These are phyloP conservation scores for Geopyxis carbonaria DNA, from an alignment of 495 filamentous ascomycete species.

Conservation along the genomic window DNA sequence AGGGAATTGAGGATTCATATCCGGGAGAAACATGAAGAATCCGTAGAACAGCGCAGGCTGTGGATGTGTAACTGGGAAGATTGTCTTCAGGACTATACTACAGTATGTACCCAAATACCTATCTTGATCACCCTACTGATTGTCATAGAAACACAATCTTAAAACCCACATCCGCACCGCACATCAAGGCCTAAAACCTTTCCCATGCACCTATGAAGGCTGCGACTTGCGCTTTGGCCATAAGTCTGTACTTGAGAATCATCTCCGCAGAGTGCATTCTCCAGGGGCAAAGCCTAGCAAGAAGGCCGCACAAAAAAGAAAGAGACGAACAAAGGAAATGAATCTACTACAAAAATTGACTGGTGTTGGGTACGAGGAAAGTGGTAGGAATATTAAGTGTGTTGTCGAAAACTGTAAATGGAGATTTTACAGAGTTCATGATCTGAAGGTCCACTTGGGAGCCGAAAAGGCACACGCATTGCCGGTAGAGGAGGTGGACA, in stretches of 20 bases:
- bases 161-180: constrained; percentile 58
- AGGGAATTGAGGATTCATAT: constrained; percentile 50
- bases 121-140: no score
- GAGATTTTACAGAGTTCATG: constrained; percentile 17
- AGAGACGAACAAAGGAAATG: constrained; percentile 1
- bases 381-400: constrained; percentile 19
- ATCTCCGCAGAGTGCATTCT: constrained; percentile 10
- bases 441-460: constrained; percentile 16
- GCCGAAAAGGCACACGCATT: constrained; percentile 15
- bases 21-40: constrained; percentile 47
- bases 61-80: constrained; percentile 46
- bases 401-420: constrained; percentile 19
- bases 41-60: constrained; percentile 42
- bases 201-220: constrained; percentile 10
- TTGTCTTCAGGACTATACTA: constrained; percentile 48
- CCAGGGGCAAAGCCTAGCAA: neutral
- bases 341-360: constrained; percentile 17
- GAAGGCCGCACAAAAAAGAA: neutral
- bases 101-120: no score
- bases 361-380: constrained; percentile 20
- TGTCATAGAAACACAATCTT: constrained; percentile 60
- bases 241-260: constrained; percentile 12
- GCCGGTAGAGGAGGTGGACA: constrained; percentile 15
- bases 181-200: constrained; percentile 40
- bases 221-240: constrained; percentile 19